Base-by-base conservation (phyloP, 225 moss, liverwort and hornwort species). In the Bryoerythrophyllum caledonicum region DNA sequence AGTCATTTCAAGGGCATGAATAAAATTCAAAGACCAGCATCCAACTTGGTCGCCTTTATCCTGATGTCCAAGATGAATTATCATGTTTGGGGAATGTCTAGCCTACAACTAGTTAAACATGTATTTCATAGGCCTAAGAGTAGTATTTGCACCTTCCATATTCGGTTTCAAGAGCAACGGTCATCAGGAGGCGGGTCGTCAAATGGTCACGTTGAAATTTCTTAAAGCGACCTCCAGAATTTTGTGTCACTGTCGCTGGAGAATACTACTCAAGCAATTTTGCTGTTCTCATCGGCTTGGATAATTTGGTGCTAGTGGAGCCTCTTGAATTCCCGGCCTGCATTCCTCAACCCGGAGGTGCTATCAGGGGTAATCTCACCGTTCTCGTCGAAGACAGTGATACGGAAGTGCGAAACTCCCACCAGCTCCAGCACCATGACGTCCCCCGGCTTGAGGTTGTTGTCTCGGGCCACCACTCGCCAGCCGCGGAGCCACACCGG, bases 391-490 rank as follows among this genome's bases (percentile, higher is more conserved):
- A 81, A 77, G 75, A 57, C 49, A 4, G 75, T 80, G 3, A 75
- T 63, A 26, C 19, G 49, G 68, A 73, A 68, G 68, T 63, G 77
- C 2, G 77, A 77, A 17, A 8, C 13, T 27, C 62, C 81, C 37
- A 37, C 23, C 1, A 81, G 68, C 21, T 76, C 62, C 35, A 81
- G 77, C n/a, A 72, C 55, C 40, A 77, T 54, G 55, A 81, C 67
- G 37, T 81, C 76, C 44, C 77, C 77, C 14, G 62, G 54, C 27
- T 67, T 61, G 30, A 81, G 62, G 34, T 60, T 30, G 60, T 72
- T 81, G 32, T 51, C 81, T 41, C 19, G 19, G 13, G 81, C 76
- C 10, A 76, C 41, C 20, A 66, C 53, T 32, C n/a, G 40, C 81
- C 76, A 76, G 20, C 81, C 81, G 71, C 58, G 66, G 0, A 3